Evolutionary conservation across 2,329 filamentous ascomycete genomes (phyloP), one percentile per base, ranked within the genome.

Genomic region (Hyphodiscus sp.): DNA sequence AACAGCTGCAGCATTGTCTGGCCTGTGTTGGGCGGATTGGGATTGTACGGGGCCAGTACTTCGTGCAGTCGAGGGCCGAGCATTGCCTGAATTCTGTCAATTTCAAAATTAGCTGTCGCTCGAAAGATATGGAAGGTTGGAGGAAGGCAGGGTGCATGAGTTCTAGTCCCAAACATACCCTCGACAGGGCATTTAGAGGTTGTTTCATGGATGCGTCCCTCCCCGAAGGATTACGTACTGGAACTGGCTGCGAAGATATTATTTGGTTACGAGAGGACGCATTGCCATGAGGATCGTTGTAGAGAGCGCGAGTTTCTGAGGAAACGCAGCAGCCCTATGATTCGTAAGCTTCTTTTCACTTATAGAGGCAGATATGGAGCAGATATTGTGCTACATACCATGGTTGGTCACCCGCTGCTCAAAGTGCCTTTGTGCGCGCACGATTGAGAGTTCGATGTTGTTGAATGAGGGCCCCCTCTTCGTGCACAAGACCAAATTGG

Each of bases 241-340:
- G 61, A 45, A 58, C 53, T 10, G 59, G 58, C 53, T 57, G 58
- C 15, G 59, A 55, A 38, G 58, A 53, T 23, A 51, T 81, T 67
- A 80, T 80, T 51, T 77, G 33, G 33, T 38, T 76, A 53, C 76
- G 74, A 7, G 79, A 80, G 54, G 74, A 73, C 20, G 76, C 76
- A 13, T 73, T 67, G 26, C 70, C 72, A 55, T 59, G 68, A 41
- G 72, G 76, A 47, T 74, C 75, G 9, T 76, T 74, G 56, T 80
- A 81, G 20, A 78, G 78, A 48, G 77, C 78, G 65, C 78, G 79
- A 11, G 76, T 73, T 55, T 74, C 76, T 23, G 73, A 83, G 64
- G 81, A 73, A n/a, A 10, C 33, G 65, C 80, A 83, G 69, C 80
- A 83, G 63, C 80, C 80, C 80, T 82, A 43, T 41, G n/a, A 16